Percentiles rank a stretch among this genome's conserved stretches.
phyloP scores from a whole-genome alignment of 2,329 filamentous ascomycete species.

The Myriosclerotinia curreyana region DNA sequence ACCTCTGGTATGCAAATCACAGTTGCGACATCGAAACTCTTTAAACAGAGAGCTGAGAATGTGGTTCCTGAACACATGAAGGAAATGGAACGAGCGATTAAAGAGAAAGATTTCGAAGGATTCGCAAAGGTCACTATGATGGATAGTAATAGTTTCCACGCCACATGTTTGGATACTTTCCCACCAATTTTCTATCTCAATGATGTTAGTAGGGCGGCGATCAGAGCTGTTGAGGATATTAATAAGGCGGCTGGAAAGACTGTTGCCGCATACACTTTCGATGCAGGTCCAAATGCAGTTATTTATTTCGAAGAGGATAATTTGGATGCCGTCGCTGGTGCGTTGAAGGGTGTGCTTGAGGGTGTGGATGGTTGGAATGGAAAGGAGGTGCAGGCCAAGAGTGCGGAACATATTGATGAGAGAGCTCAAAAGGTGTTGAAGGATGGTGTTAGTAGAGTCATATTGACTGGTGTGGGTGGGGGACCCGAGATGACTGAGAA shows the following conservation, averaged over 20 bases:
- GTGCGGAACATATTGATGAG: conserved; percentile 60
- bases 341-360: conserved; percentile 66
- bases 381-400: conserved; percentile 50
- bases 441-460: conserved; percentile 82
- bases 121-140: conserved; percentile 94
- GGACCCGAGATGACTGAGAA: conserved; percentile 79
- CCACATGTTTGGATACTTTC: conserved; percentile 89
- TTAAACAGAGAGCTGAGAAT: conserved; percentile 68
- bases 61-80: conserved; percentile 83
- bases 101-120: conserved; percentile 72
- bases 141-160: conserved; percentile 96
- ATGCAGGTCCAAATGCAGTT: conserved; percentile 94
- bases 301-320: conserved; percentile 90
- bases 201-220: conserved; percentile 82
- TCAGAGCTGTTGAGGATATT: conserved; percentile 84
- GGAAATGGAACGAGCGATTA: conserved; percentile 79
- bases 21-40: conserved; percentile 85
- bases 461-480: conserved; percentile 86
- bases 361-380: conserved; percentile 70
- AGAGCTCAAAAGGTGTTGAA: conserved; percentile 64
- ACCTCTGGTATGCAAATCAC: conserved; percentile 97
- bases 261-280: conserved; percentile 93
- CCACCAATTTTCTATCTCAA: conserved; percentile 99
- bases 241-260: conserved; percentile 75
- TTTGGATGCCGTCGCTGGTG: conserved; percentile 67